Percentiles rank a stretch among this genome's conserved stretches.
Evolutionary conservation across 371 early-diverging fungal genomes (phyloP).

Genomic region (Mucor velutinosus): DNA sequence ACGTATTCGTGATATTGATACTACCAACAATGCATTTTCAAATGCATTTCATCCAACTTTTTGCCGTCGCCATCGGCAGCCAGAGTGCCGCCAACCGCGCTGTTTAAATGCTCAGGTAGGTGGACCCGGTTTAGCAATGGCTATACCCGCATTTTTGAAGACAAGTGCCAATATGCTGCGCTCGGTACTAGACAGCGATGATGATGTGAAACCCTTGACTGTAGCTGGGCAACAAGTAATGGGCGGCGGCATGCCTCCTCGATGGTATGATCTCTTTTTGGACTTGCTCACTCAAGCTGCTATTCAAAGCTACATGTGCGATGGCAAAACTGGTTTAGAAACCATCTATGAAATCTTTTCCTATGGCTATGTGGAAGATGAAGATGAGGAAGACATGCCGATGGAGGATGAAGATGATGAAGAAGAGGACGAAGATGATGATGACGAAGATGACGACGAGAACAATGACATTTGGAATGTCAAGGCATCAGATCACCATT

Average conservation of each 20-base stretch:
- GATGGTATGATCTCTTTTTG: constrained; percentile 62
- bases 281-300: constrained; percentile 65
- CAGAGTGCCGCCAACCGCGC: constrained; percentile 6
- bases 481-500: constrained; percentile 51
- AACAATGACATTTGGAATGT: constrained; percentile 43
- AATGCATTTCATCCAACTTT: constrained; percentile 4
- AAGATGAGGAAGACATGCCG: constrained; percentile 32
- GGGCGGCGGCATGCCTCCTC: constrained; percentile 59
- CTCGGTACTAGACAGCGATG: constrained; percentile 33
- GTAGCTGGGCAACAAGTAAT: constrained; percentile 52
- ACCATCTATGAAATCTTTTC: constrained; percentile 59
- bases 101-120: not conserved
- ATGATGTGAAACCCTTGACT: constrained; percentile 32
- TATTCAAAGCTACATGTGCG: constrained; percentile 62
- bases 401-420: constrained; percentile 23
- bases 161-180: constrained; percentile 59
- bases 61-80: constrained; percentile 7
- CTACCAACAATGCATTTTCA: not conserved
- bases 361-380: constrained; percentile 58
- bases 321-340: constrained; percentile 52
- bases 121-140: constrained; percentile 48
- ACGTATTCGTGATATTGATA: constrained; percentile 17
- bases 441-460: constrained; percentile 32
- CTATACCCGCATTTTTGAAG: constrained; percentile 60
- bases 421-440: constrained; percentile 24